Conservation (phyloP, 495 filamentous ascomycete genomes). For the Aspergillus homomorphus region DNA sequence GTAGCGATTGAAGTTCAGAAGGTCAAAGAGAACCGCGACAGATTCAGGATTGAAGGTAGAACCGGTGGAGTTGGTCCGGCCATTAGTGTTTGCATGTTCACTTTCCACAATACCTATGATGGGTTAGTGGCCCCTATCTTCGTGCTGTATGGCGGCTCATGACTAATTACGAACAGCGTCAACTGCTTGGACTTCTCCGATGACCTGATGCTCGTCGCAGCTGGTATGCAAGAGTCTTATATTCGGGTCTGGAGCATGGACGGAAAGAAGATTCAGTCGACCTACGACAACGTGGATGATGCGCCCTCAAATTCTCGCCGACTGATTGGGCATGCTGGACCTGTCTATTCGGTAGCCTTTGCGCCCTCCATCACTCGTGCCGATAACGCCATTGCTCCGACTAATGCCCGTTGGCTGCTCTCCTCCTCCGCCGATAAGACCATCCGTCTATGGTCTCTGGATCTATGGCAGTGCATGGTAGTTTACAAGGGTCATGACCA, state of each 20-base stretch:
- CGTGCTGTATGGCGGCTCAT: neutral
- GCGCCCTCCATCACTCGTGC: conserved; percentile 66
- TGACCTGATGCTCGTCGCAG: conserved; percentile 78
- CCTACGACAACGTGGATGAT: conserved; percentile 41
- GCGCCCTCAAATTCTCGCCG: conserved; percentile 64
- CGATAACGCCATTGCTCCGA: conserved; percentile 49
- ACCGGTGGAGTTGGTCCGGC: conserved; percentile 77
- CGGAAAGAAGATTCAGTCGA: conserved; percentile 59
- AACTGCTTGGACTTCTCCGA: conserved; percentile 92
- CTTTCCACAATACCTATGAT: conserved; percentile 93
- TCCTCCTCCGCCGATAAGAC: conserved; percentile 85
- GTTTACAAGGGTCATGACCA: conserved; percentile 89
- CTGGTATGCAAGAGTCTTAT: conserved; percentile 87
- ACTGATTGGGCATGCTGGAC: conserved; percentile 85
- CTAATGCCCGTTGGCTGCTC: conserved; percentile 69
- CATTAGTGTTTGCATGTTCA: conserved; percentile 90
- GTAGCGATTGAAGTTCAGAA: conserved; percentile 91
- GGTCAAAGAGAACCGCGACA: conserved; percentile 88
- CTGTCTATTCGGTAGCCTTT: conserved; percentile 87
- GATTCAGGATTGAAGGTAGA: conserved; percentile 76
- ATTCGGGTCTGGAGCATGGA: conserved; percentile 90
- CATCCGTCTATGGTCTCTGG: conserved; percentile 87
- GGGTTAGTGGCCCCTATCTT: conserved; percentile 52
- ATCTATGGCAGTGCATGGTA: conserved; percentile 83
- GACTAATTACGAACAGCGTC: conserved; percentile 54